These are phyloP conservation scores for Sphaerosporella brunnea DNA, from an alignment of 495 filamentous ascomycete genomes.

Conservation along the genomic window DNA sequence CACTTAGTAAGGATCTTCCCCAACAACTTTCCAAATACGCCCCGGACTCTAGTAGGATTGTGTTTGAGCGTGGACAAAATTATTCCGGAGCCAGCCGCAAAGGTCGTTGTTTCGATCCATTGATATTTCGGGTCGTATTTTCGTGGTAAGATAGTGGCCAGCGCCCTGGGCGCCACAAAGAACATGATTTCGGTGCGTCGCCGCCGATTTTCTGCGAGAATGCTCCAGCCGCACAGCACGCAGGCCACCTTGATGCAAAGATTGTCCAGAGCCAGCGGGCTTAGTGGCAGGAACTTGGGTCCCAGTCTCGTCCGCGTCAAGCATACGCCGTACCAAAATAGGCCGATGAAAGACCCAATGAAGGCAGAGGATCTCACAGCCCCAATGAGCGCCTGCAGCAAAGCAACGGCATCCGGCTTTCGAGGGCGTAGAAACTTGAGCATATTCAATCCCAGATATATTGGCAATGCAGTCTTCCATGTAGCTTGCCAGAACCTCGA, in stretches of 20 bases:
- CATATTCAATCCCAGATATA: slow-evolving; percentile 66
- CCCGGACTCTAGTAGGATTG: slow-evolving; percentile 46
- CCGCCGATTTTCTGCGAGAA: slow-evolving; percentile 50
- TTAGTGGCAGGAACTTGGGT: slow-evolving; percentile 40
- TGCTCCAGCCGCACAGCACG: slow-evolving; percentile 68
- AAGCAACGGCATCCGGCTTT: slow-evolving; percentile 28
- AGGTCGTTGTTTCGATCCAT: slow-evolving; percentile 58
- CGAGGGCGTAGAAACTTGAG: slow-evolving; percentile 39
- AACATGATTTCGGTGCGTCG: slow-evolving; percentile 62
- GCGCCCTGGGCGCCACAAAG: slow-evolving; percentile 71
- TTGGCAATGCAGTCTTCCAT: slow-evolving; percentile 57
- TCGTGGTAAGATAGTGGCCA: slow-evolving; percentile 59
- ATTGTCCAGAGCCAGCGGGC: slow-evolving; percentile 35
- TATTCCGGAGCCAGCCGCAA: slow-evolving; percentile 56
- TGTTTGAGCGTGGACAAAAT: slow-evolving; percentile 57
- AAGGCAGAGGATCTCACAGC: slow-evolving; percentile 63
- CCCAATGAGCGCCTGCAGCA: slow-evolving; percentile 37
- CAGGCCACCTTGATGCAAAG: slow-evolving; percentile 61
- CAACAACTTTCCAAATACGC: slow-evolving; percentile 53
- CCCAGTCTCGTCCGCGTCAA: slow-evolving; percentile 65
- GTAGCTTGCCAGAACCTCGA: slow-evolving; percentile 45
- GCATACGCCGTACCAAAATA: slow-evolving; percentile 84
- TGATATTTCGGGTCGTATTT: slow-evolving; percentile 50
- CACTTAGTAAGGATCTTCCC: slow-evolving; percentile 34
- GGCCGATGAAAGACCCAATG: slow-evolving; percentile 58